These are phyloP conservation scores for Pseudocercospora eumusae DNA, from an alignment of 2,329 filamentous ascomycete genomes.

Conservation along the genomic window DNA sequence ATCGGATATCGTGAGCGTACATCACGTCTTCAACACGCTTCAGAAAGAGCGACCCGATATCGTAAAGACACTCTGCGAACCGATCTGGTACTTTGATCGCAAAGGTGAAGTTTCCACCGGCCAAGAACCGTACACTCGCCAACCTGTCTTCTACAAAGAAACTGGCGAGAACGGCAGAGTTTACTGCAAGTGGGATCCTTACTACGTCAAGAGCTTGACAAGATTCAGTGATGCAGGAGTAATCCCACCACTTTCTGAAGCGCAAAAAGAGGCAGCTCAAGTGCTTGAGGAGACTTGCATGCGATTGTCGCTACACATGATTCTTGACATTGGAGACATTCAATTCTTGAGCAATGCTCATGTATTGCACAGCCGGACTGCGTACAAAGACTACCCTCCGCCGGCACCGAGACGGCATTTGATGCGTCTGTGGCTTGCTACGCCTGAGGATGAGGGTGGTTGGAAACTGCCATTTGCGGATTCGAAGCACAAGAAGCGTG, in stretches of 20 bases:
- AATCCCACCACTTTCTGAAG: slow-evolving; percentile 70
- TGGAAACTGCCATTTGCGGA: slow-evolving; percentile 85
- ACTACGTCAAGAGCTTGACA: slow-evolving; percentile 75
- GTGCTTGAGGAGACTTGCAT: slow-evolving; percentile 77
- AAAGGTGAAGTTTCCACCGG: slow-evolving; percentile 79
- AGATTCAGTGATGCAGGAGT: slow-evolving; percentile 70
- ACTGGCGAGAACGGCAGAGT: slow-evolving; percentile 68
- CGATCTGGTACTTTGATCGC: slow-evolving; percentile 89
- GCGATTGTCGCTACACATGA: slow-evolving; percentile 75
- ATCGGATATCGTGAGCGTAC: slow-evolving; percentile 75
- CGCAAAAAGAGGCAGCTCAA: slow-evolving; percentile 66
- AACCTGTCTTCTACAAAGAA: slow-evolving; percentile 72
- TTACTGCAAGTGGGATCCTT: slow-evolving; percentile 88
- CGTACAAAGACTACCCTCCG: slow-evolving; percentile 70
- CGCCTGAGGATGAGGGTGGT: slow-evolving; percentile 77
- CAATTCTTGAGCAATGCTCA: slow-evolving; percentile 83
- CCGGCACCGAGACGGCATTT: slow-evolving; percentile 73
- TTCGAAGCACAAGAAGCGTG: slow-evolving; percentile 79
- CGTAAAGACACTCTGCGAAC: slow-evolving; percentile 70
- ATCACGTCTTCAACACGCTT: slow-evolving; percentile 79
- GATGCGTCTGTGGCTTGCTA: slow-evolving; percentile 81
- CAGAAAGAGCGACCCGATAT: slow-evolving; percentile 76
- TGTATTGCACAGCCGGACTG: slow-evolving; percentile 77
- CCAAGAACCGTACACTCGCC: slow-evolving; percentile 55
- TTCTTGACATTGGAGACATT: slow-evolving; percentile 83